Percentiles rank a stretch among this genome's conserved stretches.
Evolutionary conservation across 306 rosid species (phyloP).

Genomic region (Begonia peltatifolia): DNA sequence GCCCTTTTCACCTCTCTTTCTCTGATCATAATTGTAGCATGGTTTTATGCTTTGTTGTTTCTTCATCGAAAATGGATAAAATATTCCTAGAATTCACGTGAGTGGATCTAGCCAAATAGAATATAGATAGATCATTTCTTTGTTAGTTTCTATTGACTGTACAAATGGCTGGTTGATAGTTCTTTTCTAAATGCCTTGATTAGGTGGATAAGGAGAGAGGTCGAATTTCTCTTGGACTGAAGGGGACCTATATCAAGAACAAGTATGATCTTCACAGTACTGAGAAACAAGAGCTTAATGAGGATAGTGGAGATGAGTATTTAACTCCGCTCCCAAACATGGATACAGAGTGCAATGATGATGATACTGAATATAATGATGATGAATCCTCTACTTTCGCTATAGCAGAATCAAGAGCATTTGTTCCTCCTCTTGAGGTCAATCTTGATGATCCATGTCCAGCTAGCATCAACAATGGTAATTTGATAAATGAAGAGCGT

Average conservation of each 20-base stretch:
- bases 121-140: no score
- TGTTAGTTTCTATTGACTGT: no score
- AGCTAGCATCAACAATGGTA: slow-evolving; percentile 16
- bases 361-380: slow-evolving; percentile 27
- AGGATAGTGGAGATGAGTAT: slow-evolving; percentile 13
- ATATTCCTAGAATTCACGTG: no score
- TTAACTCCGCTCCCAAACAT: slow-evolving; percentile 11
- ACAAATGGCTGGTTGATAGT: background rate
- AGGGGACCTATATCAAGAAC: slow-evolving; percentile 36
- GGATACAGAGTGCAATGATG: slow-evolving; percentile 17
- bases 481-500: slow-evolving; percentile 26
- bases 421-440: slow-evolving; percentile 76
- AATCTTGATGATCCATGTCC: slow-evolving; percentile 53
- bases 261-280: slow-evolving; percentile 13
- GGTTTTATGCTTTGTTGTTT: no score
- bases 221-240: slow-evolving; percentile 87
- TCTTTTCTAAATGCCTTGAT: slow-evolving; percentile 8
- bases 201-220: slow-evolving; percentile 67
- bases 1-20: no score
- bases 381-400: slow-evolving; percentile 29
- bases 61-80: no score
- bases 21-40: no score
- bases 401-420: slow-evolving; percentile 58
- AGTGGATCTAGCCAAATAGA: no score
- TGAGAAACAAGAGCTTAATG: slow-evolving; percentile 29